Percentiles rank a stretch among this genome's conserved stretches.
Conservation (phyloP, 2,329 filamentous ascomycete genomes). For the Thyridium curvatum region DNA sequence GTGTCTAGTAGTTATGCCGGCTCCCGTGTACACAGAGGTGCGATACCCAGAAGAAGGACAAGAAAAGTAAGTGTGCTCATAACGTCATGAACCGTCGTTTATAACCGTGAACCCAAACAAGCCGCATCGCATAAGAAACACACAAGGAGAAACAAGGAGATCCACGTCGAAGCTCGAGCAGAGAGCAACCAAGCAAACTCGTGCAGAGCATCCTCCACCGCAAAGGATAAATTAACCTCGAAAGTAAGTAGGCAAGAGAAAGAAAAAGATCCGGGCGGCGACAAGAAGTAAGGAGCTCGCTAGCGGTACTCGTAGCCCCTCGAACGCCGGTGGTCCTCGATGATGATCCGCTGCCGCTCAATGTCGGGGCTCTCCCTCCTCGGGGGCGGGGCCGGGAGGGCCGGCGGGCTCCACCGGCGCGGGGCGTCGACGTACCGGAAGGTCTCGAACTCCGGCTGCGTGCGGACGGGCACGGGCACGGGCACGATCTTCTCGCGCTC, state of each 20-base stretch:
- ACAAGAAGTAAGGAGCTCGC: background rate
- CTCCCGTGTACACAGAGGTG: too few species aligned
- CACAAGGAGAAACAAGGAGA: background rate
- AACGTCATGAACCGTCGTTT: too few species aligned
- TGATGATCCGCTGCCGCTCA: slow-evolving; percentile 21
- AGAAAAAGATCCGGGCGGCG: background rate
- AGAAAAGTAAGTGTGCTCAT: too few species aligned
- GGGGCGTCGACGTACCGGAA: slow-evolving; percentile 48
- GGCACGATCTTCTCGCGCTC: slow-evolving; percentile 43
- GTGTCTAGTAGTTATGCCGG: too few species aligned
- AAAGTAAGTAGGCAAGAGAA: too few species aligned
- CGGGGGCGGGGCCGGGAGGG: slow-evolving; percentile 20
- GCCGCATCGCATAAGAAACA: too few species aligned
- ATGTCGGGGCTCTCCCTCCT: slow-evolving; percentile 24
- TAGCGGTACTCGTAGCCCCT: slow-evolving; percentile 21
- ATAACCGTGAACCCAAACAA: too few species aligned
- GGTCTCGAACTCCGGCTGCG: slow-evolving; percentile 36
- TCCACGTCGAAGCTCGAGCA: too few species aligned
- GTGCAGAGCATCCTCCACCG: too few species aligned
- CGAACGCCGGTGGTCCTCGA: slow-evolving; percentile 24
- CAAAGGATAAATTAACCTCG: background rate
- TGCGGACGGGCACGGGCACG: slow-evolving; percentile 33
- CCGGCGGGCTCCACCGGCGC: slow-evolving; percentile 25
- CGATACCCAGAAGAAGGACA: too few species aligned
- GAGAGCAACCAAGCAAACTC: background rate